Base-by-base conservation (phyloP, 176 grass and related monocot genomes). In the Carex myosuroides region DNA sequence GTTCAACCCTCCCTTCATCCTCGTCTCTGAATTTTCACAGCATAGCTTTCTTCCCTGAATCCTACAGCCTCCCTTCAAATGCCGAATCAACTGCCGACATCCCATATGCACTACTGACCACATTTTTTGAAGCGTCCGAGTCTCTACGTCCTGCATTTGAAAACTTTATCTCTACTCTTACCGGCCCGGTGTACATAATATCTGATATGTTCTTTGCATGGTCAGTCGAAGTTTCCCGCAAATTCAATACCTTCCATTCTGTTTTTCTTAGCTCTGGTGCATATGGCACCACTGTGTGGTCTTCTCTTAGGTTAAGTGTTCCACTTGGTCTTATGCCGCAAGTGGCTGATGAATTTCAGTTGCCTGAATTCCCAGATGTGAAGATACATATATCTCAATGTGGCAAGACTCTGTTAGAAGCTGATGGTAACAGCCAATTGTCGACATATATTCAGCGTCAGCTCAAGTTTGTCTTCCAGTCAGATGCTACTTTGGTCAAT, bases 151-250 rank as follows among this genome's bases (percentile, higher is more conserved):
- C 86, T 17, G 85, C 83, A 70, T 92, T 92, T 68, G 85, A 90
- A 30, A 67, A 64, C 21, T 83, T 84, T 65, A 20, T 91, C 37
- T 56, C 69, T 2, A 21, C 54, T 13, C 54, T 88, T 11, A 6
- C 39, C 11, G 37, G 46, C 12, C 33, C 32, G n/a, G 21, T 87
- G 68, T 84, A 46, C 80, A 60, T 92, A 41, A 48, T 92, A 60
- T 57, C 85, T 30, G 88, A 92, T 76, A 1, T 13, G 17, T 92
- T 92, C 79, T 68, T 92, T 6, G 48, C 85, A 50, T 92, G 88
- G 88, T 67, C 85, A 5, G 35, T 81, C 8, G 14, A 26, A 53
- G 72, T 80, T n/a, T 82, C 85, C 5, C 16, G 56, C 24, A 82
- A 70, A 5, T 74, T 58, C 58, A 71, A 81, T 18, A 37, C 67